Percentiles rank a stretch among this genome's conserved stretches.
Evolutionary conservation across 208 protist genomes (phyloP).

Genomic region (Wallacemonas collosoma): DNA sequence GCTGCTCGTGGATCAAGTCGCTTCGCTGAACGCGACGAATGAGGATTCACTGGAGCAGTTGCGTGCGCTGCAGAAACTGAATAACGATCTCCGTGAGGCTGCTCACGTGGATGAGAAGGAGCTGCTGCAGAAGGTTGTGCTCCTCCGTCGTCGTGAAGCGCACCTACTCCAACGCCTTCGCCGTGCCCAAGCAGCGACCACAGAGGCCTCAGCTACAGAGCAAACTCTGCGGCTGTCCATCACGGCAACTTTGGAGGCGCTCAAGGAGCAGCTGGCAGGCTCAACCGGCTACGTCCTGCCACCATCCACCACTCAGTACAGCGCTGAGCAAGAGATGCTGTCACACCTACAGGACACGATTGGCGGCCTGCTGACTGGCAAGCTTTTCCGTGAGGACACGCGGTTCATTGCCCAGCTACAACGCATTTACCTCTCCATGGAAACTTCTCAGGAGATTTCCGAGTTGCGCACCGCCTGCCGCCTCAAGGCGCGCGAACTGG

Average conservation of each 20-base stretch:
- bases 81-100: constrained; percentile 58
- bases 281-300: constrained; percentile 79
- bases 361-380: constrained; percentile 46
- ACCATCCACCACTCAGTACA: constrained; percentile 46
- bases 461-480: constrained; percentile 37
- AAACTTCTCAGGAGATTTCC: constrained; percentile 48
- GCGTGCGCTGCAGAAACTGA: constrained; percentile 36
- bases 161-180: constrained; percentile 82
- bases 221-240: constrained; percentile 48
- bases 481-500: constrained; percentile 34
- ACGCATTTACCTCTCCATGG: constrained; percentile 61
- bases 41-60: constrained; percentile 64
- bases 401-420: constrained; percentile 69
- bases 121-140: constrained; percentile 82
- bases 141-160: constrained; percentile 77
- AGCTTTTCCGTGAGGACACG: constrained; percentile 79
- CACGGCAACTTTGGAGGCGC: constrained; percentile 54
- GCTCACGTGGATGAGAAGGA: constrained; percentile 53
- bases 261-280: constrained; percentile 64
- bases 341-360: constrained; percentile 51
- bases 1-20: constrained; percentile 52
- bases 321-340: constrained; percentile 64
- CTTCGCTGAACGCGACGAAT: constrained; percentile 43
- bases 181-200: constrained; percentile 47
- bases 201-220: constrained; percentile 46